Evolutionary conservation across 2,329 filamentous ascomycete genomes (phyloP).

Genomic region (Ophiocordyceps polyrhachis-furcata): DNA sequence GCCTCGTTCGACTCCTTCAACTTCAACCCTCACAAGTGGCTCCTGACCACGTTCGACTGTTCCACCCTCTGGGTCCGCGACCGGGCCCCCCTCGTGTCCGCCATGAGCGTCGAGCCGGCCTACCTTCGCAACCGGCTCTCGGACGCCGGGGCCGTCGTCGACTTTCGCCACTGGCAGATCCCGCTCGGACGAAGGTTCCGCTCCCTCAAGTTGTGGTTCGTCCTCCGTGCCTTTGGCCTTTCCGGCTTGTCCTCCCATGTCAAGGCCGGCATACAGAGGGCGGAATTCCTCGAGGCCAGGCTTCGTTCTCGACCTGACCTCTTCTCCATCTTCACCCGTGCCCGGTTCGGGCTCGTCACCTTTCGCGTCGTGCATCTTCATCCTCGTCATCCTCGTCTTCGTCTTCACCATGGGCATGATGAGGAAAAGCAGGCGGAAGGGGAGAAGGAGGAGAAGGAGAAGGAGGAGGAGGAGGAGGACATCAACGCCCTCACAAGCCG

Average conservation of each 20-base stretch:
- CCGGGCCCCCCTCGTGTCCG: constrained; percentile 57
- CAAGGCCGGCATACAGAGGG: constrained; percentile 45
- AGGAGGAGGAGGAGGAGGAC: neutral
- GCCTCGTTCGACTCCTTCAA: constrained; percentile 69
- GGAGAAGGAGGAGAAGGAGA: neutral
- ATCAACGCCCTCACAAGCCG: constrained; percentile 11
- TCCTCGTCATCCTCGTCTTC: neutral
- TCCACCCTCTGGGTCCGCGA: constrained; percentile 65
- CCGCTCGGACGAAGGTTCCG: constrained; percentile 79
- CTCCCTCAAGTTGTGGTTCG: constrained; percentile 87
- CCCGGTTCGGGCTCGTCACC: constrained; percentile 63
- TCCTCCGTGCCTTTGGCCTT: constrained; percentile 66
- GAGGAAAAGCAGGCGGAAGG: neutral
- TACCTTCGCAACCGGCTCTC: constrained; percentile 71
- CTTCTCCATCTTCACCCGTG: constrained; percentile 56
- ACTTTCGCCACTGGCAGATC: constrained; percentile 96
- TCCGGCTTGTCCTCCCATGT: constrained; percentile 59
- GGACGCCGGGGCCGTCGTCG: constrained; percentile 69
- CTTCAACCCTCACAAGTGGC: constrained; percentile 96
- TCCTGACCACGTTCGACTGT: constrained; percentile 80
- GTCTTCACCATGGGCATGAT: neutral
- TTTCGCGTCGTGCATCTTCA: constrained; percentile 33
- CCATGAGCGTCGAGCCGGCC: constrained; percentile 58
- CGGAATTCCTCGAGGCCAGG: constrained; percentile 48
- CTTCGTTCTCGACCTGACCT: constrained; percentile 43